Conservation (phyloP, 805 yeast species). For the Candida broadrunensis region DNA sequence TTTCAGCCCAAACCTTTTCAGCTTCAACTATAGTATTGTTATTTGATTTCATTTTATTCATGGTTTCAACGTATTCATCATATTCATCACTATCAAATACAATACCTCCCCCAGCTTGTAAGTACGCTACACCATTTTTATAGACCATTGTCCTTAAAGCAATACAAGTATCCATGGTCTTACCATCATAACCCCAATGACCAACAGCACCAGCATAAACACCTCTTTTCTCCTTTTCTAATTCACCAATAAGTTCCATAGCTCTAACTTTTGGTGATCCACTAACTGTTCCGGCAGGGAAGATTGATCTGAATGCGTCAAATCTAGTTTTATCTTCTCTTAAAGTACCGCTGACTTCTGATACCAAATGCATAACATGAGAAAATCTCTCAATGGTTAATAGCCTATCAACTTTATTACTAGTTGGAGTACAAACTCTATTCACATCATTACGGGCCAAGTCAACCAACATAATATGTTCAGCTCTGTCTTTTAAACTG, state of each 20-base stretch:
- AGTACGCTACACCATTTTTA: slow-evolving; percentile 84
- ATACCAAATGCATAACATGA: slow-evolving; percentile 95
- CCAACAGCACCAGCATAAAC: slow-evolving; percentile 99
- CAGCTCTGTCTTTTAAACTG: slow-evolving; percentile 91
- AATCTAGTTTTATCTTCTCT: slow-evolving; percentile 83
- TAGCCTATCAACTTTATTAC: slow-evolving; percentile 84
- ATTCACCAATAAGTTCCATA: slow-evolving; percentile 88
- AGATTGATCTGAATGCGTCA: slow-evolving; percentile 95
- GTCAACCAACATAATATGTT: slow-evolving; percentile 98
- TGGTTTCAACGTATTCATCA: slow-evolving; percentile 93
- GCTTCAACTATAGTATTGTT: slow-evolving; percentile 89
- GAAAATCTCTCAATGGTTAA: slow-evolving; percentile 90
- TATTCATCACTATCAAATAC: slow-evolving; percentile 92
- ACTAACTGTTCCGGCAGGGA: slow-evolving; percentile 98
- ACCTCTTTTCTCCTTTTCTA: slow-evolving; percentile 91
- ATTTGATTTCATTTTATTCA: slow-evolving; percentile 96
- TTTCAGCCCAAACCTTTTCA: slow-evolving; percentile 69
- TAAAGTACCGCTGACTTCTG: slow-evolving; percentile 90
- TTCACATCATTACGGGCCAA: slow-evolving; percentile 95
- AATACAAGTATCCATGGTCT: slow-evolving; percentile 94
- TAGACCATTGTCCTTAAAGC: slow-evolving; percentile 96
- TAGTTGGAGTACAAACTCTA: slow-evolving; percentile 83
- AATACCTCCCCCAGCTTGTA: slow-evolving; percentile 99
- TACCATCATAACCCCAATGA: slow-evolving; percentile 95
- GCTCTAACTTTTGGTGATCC: slow-evolving; percentile 99